A percentile compares a stretch with the other conserved stretches of the same genome.
phyloP scores from a whole-genome alignment of 176 grass and related monocot species.

The Oryza australiensis region DNA sequence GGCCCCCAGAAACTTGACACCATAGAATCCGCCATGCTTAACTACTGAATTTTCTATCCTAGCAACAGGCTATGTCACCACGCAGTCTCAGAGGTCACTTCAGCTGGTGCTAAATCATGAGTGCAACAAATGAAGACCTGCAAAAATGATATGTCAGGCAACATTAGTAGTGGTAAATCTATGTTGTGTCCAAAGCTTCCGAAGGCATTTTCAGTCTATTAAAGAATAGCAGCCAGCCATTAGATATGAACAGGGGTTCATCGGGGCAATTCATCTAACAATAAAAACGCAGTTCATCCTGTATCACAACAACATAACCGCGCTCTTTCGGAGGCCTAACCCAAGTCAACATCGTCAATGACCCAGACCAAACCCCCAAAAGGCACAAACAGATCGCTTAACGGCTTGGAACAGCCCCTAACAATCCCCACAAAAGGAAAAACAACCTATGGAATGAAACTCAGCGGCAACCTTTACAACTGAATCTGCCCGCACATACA shows the following conservation, averaged over 20 bases:
- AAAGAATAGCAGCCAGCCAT: neutral
- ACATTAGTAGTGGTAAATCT: neutral
- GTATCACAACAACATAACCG: neutral
- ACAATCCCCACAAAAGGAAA: neutral
- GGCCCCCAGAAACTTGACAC: constrained; percentile 84
- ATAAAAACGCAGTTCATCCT: neutral
- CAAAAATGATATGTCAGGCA: neutral
- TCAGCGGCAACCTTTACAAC: neutral
- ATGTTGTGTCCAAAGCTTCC: neutral
- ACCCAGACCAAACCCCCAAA: neutral
- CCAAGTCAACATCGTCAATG: neutral
- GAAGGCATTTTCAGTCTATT: neutral
- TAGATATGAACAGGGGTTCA: neutral
- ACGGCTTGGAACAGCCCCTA: neutral
- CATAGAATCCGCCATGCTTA: constrained; percentile 71
- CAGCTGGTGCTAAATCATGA: constrained; percentile 36
- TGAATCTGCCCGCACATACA: neutral
- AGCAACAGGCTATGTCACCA: constrained; percentile 13
- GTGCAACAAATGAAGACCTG: constrained; percentile 37
- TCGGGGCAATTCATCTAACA: neutral
- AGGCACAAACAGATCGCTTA: neutral
- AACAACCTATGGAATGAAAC: neutral
- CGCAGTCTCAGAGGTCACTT: constrained; percentile 1
- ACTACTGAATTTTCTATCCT: neutral
- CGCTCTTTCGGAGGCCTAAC: neutral